phyloP scores from a whole-genome alignment of 2,329 filamentous ascomycete genomes.

The Pseudocercospora pini-densiflorae region DNA sequence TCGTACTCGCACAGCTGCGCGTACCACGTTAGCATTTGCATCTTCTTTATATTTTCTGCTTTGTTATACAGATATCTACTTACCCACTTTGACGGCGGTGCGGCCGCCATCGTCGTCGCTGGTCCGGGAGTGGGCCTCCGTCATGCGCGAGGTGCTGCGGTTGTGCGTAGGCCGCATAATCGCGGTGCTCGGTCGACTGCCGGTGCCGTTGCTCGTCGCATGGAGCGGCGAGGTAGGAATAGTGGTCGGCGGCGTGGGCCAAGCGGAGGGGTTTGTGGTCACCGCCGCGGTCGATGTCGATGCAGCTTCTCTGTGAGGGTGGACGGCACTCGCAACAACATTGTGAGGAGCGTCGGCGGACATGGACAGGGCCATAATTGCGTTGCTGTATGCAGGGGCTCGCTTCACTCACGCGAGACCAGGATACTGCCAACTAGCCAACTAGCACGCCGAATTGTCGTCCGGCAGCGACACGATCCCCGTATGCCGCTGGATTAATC shows the following conservation, averaged over 20 bases:
- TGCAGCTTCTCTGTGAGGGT: neutral
- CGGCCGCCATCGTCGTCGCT: constrained; percentile 29
- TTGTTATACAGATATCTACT: constrained; percentile 7
- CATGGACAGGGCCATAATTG: neutral
- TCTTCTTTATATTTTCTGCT: neutral
- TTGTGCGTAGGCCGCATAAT: constrained; percentile 15
- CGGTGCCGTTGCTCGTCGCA: constrained; percentile 3
- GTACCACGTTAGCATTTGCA: constrained; percentile 25
- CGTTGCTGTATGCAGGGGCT: constrained; percentile 4
- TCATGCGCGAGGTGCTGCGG: constrained; percentile 27
- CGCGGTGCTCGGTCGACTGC: constrained; percentile 5
- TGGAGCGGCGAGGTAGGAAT: constrained; percentile 8
- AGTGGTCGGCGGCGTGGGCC: constrained; percentile 4
- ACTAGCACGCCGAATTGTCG: neutral
- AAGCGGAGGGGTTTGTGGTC: neutral
- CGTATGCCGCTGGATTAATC: neutral
- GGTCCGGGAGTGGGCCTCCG: constrained; percentile 23
- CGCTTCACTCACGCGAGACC: constrained; percentile 10
- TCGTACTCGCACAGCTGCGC: constrained; percentile 83
- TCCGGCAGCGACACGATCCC: constrained; percentile 6
- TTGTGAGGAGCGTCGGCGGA: neutral
- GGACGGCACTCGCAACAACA: neutral
- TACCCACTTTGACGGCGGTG: constrained; percentile 33
- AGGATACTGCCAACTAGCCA: neutral
- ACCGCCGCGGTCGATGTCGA: neutral